These are phyloP conservation scores for Chloromonas sp. DNA, from an alignment of 163 green algal species.

Conservation along the genomic window DNA sequence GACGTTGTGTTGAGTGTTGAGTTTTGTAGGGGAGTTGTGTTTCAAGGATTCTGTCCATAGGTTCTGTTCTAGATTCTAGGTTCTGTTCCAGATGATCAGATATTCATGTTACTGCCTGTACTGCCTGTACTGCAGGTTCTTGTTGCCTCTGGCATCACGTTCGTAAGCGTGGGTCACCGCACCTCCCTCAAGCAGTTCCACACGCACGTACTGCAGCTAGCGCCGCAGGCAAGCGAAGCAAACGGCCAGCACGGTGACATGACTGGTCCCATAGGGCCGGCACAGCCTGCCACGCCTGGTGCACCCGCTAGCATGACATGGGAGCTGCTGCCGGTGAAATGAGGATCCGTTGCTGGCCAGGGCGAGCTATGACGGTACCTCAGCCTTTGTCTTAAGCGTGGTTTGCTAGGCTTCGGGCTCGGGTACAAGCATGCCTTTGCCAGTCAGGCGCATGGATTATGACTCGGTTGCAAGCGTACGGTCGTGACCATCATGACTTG, in stretches of 20 bases:
- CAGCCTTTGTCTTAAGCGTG: too few species aligned
- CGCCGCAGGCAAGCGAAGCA: background rate
- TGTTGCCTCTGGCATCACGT: constrained; percentile 53
- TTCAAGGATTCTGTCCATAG: too few species aligned
- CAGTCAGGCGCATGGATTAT: too few species aligned
- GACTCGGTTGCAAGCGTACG: too few species aligned
- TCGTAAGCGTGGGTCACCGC: constrained; percentile 86
- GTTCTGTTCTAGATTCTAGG: background rate
- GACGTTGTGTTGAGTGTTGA: background rate
- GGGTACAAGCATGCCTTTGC: too few species aligned
- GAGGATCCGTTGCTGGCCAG: too few species aligned
- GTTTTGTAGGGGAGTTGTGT: too few species aligned
- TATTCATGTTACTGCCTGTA: background rate
- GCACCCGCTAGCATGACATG: background rate
- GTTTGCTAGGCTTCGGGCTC: too few species aligned
- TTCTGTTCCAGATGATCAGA: background rate
- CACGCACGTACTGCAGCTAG: constrained; percentile 41
- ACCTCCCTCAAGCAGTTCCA: constrained; percentile 61
- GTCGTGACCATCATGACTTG: too few species aligned
- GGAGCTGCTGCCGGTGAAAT: background rate
- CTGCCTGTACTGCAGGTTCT: constrained; percentile 19
- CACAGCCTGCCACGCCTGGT: too few species aligned
- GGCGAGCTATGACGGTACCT: too few species aligned
- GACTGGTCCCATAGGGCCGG: background rate
- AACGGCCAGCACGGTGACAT: too few species aligned